Evolutionary conservation across 345 rosid genomes (phyloP).

Genomic region (Punica granatum): DNA sequence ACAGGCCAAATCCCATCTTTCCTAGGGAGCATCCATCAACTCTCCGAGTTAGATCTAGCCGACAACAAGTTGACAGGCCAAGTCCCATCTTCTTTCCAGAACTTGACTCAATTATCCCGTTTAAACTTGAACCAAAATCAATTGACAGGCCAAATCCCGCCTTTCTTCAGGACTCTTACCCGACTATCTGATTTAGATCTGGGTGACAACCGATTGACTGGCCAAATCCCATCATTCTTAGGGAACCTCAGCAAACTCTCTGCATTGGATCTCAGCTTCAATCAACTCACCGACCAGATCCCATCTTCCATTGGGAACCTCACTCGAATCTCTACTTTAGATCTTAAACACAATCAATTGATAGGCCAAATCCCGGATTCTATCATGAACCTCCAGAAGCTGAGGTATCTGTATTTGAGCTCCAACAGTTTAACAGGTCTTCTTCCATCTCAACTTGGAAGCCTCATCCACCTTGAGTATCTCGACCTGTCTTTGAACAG

Average conservation of each 20-base stretch:
- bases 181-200: neutral
- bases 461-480: neutral
- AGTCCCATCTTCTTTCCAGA: too few species aligned
- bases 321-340: neutral
- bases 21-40: neutral
- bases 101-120: neutral
- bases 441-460: neutral
- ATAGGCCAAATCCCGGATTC: neutral
- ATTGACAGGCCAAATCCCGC: neutral
- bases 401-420: neutral
- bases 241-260: conserved; percentile 2
- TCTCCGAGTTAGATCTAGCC: neutral
- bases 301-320: conserved; percentile 9
- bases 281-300: neutral
- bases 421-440: neutral
- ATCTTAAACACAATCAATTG: neutral
- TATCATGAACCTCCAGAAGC: neutral
- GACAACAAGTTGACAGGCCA: conserved; percentile 9
- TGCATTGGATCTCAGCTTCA: neutral
- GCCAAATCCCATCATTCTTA: neutral
- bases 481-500: neutral
- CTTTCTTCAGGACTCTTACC: neutral
- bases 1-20: conserved; percentile 3
- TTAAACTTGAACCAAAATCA: neutral
- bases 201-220: too few species aligned